Percentiles rank a stretch among this genome's conserved stretches.
Conservation (phyloP, 768 basidiomycete genomes). For the Phaeotremella fagi region DNA sequence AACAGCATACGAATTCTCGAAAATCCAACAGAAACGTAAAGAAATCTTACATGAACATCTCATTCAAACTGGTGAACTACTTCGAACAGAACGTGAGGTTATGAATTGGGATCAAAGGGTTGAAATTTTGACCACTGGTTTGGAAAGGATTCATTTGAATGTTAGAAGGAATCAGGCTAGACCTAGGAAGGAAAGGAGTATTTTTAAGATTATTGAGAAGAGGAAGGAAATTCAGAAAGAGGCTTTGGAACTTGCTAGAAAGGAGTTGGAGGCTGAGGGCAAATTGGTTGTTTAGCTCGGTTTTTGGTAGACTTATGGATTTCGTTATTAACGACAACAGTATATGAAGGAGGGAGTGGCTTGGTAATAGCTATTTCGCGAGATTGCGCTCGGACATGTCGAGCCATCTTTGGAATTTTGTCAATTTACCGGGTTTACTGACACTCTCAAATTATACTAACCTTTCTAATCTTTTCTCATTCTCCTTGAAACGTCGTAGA, state of each 20-base stretch:
- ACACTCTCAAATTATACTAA: no score
- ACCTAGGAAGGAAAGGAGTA: constrained; percentile 28
- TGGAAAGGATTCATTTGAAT: constrained; percentile 36
- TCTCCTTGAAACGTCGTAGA: no score
- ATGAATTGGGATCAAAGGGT: constrained; percentile 26
- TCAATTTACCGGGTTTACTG: no score
- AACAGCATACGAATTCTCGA: constrained; percentile 5
- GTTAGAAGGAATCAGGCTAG: constrained; percentile 19
- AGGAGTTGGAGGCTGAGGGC: constrained; percentile 5
- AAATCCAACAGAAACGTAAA: not conserved
- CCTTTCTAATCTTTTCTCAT: no score
- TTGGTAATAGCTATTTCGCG: not conserved
- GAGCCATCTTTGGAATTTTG: no score
- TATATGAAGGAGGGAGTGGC: not conserved
- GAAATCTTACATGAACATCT: constrained; percentile 7
- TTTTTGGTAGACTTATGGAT: no score
- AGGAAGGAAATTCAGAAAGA: not conserved
- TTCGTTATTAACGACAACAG: not conserved
- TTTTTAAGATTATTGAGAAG: not conserved
- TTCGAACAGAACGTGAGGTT: constrained; percentile 29
- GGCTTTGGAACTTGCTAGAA: not conserved
- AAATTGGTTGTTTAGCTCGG: not conserved
- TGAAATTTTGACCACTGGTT: constrained; percentile 16
- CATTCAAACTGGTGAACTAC: constrained; percentile 3
- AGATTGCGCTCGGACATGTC: no score